Percentiles rank a stretch among this genome's conserved stretches.
These are phyloP conservation scores for Plasmodium relictum DNA, from an alignment of 169 alveolate species.

Conservation along the genomic window DNA sequence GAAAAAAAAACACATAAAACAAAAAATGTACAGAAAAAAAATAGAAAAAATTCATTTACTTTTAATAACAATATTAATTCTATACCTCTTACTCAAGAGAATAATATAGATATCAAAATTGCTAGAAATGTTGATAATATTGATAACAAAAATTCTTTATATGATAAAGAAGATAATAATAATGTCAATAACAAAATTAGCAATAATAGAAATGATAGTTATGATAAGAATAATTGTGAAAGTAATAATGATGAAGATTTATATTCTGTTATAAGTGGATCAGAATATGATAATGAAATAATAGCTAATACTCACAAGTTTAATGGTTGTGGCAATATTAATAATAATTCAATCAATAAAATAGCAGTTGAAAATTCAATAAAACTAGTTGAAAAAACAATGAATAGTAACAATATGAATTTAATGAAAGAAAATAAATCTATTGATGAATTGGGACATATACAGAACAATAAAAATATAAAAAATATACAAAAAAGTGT, in stretches of 20 bases:
- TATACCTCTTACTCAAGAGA: neutral
- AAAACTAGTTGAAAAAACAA: neutral
- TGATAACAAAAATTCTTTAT: neutral
- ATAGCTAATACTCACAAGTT: neutral
- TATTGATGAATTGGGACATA: neutral
- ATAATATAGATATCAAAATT: neutral
- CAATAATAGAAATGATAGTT: neutral
- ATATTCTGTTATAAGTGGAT: slow-evolving; percentile 64
- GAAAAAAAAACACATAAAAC: neutral
- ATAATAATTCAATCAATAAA: neutral
- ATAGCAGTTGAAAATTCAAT: neutral
- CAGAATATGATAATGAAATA: slow-evolving; percentile 22
- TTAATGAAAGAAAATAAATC: neutral
- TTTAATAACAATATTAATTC: slow-evolving; percentile 4
- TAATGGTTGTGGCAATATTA: neutral
- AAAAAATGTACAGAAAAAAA: neutral
- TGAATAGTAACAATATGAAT: neutral
- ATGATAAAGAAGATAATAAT: neutral
- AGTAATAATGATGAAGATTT: slow-evolving; percentile 33
- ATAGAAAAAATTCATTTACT: slow-evolving; percentile 4
- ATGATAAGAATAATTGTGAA: neutral
- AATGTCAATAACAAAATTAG: neutral
- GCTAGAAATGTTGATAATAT: neutral
- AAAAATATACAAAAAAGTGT: too few species aligned
- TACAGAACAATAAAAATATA: neutral